These are phyloP conservation scores for Suillus spraguei DNA, from an alignment of 768 basidiomycete genomes.

Conservation along the genomic window DNA sequence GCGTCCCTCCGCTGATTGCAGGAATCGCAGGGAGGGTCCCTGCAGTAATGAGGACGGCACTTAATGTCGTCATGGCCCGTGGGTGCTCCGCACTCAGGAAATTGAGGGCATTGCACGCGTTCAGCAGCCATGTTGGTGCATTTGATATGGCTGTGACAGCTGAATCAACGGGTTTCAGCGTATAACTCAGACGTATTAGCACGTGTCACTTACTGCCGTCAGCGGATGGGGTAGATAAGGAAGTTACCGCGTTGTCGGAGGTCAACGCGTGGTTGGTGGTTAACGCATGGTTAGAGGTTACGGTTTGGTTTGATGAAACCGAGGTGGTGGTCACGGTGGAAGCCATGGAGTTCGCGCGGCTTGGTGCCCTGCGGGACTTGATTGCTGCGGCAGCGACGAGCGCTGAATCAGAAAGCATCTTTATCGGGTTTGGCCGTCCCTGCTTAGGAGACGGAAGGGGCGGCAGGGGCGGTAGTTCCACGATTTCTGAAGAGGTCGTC, in stretches of 20 bases:
- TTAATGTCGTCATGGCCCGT: slow-evolving; percentile 70
- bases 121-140: slow-evolving; percentile 76
- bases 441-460: slow-evolving; percentile 34
- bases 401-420: slow-evolving; percentile 35
- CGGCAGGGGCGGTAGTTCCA: slow-evolving; percentile 15
- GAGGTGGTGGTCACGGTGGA: slow-evolving; percentile 23
- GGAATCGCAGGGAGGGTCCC: slow-evolving; percentile 76
- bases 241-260: slow-evolving; percentile 1
- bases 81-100: slow-evolving; percentile 77
- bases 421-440: slow-evolving; percentile 36
- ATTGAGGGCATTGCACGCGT: slow-evolving; percentile 75
- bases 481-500: slow-evolving; percentile 31
- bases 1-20: slow-evolving; percentile 68
- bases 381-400: slow-evolving; percentile 33
- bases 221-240: slow-evolving; percentile 6
- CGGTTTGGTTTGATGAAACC: slow-evolving; percentile 1
- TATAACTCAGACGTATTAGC: slow-evolving; percentile 1
- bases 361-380: slow-evolving; percentile 29
- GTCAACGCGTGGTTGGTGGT: background rate
- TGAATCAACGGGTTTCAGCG: slow-evolving; percentile 17
- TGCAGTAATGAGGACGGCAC: slow-evolving; percentile 78
- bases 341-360: slow-evolving; percentile 33
- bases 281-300: background rate
- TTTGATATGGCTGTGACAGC: slow-evolving; percentile 50
- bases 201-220: slow-evolving; percentile 12